Evolutionary conservation across 495 filamentous ascomycete genomes (phyloP).

Genomic region (Immersiella caudata): DNA sequence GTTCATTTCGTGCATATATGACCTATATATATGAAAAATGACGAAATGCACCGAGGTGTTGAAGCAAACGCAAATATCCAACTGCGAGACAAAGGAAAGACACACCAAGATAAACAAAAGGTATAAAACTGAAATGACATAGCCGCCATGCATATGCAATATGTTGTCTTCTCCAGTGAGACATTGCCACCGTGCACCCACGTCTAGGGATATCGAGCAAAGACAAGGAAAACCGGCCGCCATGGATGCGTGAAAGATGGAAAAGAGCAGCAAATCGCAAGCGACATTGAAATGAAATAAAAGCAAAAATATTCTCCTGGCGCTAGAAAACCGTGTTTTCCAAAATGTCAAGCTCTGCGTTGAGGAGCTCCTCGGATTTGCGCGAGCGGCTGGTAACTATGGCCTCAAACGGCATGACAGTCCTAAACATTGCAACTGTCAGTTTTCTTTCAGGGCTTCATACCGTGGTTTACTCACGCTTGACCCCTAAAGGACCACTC

Average conservation of each 20-base stretch:
- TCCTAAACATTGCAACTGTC: conserved; percentile 12
- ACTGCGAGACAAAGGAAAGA: too few species aligned
- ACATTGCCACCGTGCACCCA: neutral
- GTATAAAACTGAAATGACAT: neutral
- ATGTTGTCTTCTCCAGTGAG: neutral
- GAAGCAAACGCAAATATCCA: neutral
- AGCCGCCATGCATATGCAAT: conserved; percentile 2
- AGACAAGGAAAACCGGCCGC: neutral
- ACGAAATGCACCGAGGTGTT: neutral
- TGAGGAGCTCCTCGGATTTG: conserved; percentile 17
- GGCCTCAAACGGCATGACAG: conserved; percentile 31
- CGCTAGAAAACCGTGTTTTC: neutral
- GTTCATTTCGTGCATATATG: neutral
- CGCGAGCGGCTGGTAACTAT: conserved; percentile 23
- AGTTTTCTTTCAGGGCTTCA: neutral
- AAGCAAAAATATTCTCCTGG: neutral
- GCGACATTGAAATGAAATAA: neutral
- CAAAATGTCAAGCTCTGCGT: conserved; percentile 15
- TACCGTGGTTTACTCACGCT: conserved; percentile 27
- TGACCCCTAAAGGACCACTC: conserved; percentile 38
- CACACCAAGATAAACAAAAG: neutral
- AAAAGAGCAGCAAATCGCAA: neutral
- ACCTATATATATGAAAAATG: neutral
- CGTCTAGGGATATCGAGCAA: neutral
- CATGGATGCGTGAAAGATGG: neutral